A percentile compares a stretch with the other conserved stretches of the same genome.
These are phyloP conservation scores for Saccharomycopsis microspora DNA, from an alignment of 805 yeast genomes.

Conservation along the genomic window DNA sequence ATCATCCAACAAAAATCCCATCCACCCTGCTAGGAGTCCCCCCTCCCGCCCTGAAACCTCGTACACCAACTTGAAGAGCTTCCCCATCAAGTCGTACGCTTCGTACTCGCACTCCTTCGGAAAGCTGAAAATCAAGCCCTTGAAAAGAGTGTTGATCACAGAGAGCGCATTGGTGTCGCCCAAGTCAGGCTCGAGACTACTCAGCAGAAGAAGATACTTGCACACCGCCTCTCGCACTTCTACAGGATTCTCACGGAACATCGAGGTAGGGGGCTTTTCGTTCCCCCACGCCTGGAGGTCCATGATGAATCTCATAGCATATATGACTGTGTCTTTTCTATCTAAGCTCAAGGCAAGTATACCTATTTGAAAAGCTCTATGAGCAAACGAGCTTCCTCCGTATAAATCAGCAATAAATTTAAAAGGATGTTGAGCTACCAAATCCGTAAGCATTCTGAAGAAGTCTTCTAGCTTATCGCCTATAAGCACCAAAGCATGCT, in stretches of 20 bases:
- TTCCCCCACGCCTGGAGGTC: constrained; percentile 84
- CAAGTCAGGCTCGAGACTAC: not conserved
- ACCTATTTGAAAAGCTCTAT: constrained; percentile 47
- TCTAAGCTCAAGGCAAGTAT: constrained; percentile 42
- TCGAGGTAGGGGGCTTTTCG: constrained; percentile 67
- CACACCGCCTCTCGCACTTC: constrained; percentile 39
- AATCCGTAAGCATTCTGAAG: constrained; percentile 67
- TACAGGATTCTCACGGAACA: constrained; percentile 42
- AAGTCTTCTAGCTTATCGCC: constrained; percentile 79
- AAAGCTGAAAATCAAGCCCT: constrained; percentile 62
- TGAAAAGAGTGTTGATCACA: constrained; percentile 40
- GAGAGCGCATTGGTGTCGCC: constrained; percentile 17
- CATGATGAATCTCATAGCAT: constrained; percentile 65
- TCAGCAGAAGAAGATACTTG: constrained; percentile 26
- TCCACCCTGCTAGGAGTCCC: constrained; percentile 40
- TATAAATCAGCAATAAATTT: constrained; percentile 25
- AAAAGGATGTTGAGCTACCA: constrained; percentile 56
- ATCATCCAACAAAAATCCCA: constrained; percentile 38
- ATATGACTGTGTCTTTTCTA: constrained; percentile 59
- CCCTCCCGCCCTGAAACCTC: constrained; percentile 26
- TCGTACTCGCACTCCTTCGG: constrained; percentile 62
- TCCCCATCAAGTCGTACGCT: constrained; percentile 62
- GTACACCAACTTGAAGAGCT: constrained; percentile 45
- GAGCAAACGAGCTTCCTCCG: constrained; percentile 24
- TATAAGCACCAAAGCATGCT: constrained; percentile 18